Conservation (phyloP, 225 moss, liverwort and hornwort species). For the Thuidium tamariscinum region DNA sequence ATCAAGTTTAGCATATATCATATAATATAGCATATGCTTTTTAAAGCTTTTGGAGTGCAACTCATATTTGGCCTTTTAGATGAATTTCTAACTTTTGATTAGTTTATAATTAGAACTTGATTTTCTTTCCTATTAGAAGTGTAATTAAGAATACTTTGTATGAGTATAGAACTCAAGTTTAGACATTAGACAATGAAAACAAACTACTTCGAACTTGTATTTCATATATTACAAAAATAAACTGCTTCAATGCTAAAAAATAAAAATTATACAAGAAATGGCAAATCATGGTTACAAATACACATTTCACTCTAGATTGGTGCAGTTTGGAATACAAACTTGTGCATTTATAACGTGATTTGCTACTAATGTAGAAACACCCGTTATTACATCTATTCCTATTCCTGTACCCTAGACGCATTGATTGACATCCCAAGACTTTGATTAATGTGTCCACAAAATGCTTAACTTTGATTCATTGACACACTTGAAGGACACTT, state of each 20-base stretch:
- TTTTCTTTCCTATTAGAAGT: neutral
- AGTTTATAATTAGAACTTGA: accelerated
- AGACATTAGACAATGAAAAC: neutral
- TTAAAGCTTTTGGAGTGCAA: accelerated
- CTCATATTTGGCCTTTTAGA: accelerated
- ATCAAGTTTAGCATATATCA: neutral
- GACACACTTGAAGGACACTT: no score
- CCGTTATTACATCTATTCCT: no score
- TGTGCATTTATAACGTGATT: accelerated
- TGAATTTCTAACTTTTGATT: neutral
- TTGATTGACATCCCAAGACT: no score
- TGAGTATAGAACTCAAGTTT: neutral
- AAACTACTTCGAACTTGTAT: neutral
- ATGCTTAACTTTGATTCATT: no score
- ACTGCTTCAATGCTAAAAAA: no score
- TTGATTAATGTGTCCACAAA: no score
- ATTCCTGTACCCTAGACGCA: no score
- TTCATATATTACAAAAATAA: no score
- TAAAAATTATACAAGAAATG: neutral
- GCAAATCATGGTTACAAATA: neutral
- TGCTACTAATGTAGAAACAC: no score
- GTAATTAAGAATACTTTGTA: neutral
- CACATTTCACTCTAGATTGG: neutral
- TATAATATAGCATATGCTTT: accelerated
- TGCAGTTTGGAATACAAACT: neutral